phyloP scores from a whole-genome alignment of 345 rosid genomes.

The Brassica cretica region DNA sequence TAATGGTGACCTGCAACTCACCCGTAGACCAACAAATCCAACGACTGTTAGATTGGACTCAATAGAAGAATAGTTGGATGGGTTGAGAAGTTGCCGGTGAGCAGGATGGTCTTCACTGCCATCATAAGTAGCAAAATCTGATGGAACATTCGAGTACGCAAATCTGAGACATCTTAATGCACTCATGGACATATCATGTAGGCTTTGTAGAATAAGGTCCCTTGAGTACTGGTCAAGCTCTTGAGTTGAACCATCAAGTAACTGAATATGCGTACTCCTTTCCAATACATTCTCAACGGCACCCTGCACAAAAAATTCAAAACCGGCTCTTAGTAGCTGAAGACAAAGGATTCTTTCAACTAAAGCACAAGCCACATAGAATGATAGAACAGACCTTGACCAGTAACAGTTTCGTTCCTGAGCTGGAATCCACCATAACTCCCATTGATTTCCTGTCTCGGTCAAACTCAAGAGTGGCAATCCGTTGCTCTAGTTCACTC shows the following conservation, averaged over 20 bases:
- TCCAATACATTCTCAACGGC: constrained; percentile 90
- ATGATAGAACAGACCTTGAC: constrained; percentile 59
- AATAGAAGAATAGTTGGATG: constrained; percentile 67
- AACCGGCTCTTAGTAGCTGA: neutral
- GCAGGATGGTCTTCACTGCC: constrained; percentile 94
- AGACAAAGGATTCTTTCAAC: neutral
- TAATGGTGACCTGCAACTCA: no score
- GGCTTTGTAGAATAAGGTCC: constrained; percentile 61
- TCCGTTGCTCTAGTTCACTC: constrained; percentile 68
- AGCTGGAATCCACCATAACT: constrained; percentile 79
- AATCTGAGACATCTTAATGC: constrained; percentile 91
- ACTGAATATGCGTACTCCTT: constrained; percentile 73
- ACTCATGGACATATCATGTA: constrained; percentile 65
- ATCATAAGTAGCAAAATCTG: constrained; percentile 66
- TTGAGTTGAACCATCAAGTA: constrained; percentile 68
- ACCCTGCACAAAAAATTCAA: constrained; percentile 59
- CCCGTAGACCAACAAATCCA: constrained; percentile 89
- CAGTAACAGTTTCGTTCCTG: constrained; percentile 67
- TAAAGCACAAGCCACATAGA: constrained; percentile 3
- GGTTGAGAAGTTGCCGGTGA: constrained; percentile 76
- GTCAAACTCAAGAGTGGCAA: constrained; percentile 96
- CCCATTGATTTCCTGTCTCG: constrained; percentile 97
- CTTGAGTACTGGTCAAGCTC: constrained; percentile 62
- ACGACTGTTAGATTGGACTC: constrained; percentile 77
- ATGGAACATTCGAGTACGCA: constrained; percentile 62